Evolutionary conservation across 1,139 yeast genomes (phyloP), one percentile per base, ranked within the genome.

Genomic region (Spencermartinsiella ligniputridi): DNA sequence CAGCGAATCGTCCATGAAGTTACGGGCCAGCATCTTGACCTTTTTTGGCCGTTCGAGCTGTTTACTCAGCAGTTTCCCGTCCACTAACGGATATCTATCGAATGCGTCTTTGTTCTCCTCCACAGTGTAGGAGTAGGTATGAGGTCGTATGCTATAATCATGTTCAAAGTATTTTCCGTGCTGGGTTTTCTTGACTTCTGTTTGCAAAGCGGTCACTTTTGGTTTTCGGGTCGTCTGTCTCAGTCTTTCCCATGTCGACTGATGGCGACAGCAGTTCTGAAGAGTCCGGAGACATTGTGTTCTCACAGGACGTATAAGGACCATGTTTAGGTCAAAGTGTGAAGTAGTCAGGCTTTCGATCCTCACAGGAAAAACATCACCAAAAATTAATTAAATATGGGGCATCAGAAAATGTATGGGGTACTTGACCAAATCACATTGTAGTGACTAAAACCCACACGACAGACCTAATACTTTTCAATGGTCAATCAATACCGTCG

Each of bases 1-100:
- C 55, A 87, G 67, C 16, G 94, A 82, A 60, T 87, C 95, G 54
- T 87, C 95, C 47, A 87, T 87, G 62, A 84, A 88, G 56, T 86
- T 95, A 13, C 86, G 70, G 0, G 82, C 69, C 24, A 82, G 67
- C 90, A 87, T 82, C 57, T 84, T 81, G 2, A 79, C 78, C 35
- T 75, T 72, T 30, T 60, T 68, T 0, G 96, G 96, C 25, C 92
- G 70, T 5, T 56, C 57, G 6, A 65, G 67, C 29, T 71, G 61
- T 40, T 72, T 68, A 1, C 76, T 63, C 40, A 84, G 65, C 46
- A 72, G 72, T 24, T 68, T 67, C 9, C 79, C 70, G 35, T 69
- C 79, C 1, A 74, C 66, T 30, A 69, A 47, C 2, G 82, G 81
- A 43, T 68, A 72, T 35, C 67, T 58, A 22, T 70, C 65, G 52